phyloP scores from a whole-genome alignment of 2,329 filamentous ascomycete genomes.

The Penicillium paneum region DNA sequence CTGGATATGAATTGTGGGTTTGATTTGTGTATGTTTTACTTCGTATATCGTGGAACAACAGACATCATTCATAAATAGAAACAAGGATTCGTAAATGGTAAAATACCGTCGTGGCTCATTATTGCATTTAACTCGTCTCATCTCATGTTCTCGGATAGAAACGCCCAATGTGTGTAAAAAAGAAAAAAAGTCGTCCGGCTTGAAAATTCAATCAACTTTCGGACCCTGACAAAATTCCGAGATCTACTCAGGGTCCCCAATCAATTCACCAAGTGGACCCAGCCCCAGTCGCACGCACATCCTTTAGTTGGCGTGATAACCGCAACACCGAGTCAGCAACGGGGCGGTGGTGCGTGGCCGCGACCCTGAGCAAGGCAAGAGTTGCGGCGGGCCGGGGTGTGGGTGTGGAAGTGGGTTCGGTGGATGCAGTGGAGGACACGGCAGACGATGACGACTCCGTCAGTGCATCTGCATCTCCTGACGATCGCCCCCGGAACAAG shows the following conservation, averaged over 20 bases:
- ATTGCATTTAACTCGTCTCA: slow-evolving; percentile 1
- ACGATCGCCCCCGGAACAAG: slow-evolving; percentile 11
- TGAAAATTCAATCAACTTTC: neutral
- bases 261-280: slow-evolving; percentile 15
- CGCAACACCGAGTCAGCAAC: slow-evolving; percentile 27
- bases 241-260: neutral
- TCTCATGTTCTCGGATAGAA: neutral
- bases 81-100: neutral
- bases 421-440: neutral
- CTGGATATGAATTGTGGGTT: neutral
- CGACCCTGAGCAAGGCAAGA: slow-evolving; percentile 23
- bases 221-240: neutral
- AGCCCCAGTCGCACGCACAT: slow-evolving; percentile 13
- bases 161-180: neutral
- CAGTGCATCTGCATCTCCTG: slow-evolving; percentile 1
- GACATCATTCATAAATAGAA: neutral
- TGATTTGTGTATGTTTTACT: neutral
- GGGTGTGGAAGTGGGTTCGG: neutral
- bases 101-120: neutral
- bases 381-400: slow-evolving; percentile 11
- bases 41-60: neutral
- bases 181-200: neutral
- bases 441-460: slow-evolving; percentile 11
- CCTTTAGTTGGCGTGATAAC: slow-evolving; percentile 25
- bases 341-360: slow-evolving; percentile 28